phyloP scores from a whole-genome alignment of 805 yeast species.

The Barnettozyma salicaria region DNA sequence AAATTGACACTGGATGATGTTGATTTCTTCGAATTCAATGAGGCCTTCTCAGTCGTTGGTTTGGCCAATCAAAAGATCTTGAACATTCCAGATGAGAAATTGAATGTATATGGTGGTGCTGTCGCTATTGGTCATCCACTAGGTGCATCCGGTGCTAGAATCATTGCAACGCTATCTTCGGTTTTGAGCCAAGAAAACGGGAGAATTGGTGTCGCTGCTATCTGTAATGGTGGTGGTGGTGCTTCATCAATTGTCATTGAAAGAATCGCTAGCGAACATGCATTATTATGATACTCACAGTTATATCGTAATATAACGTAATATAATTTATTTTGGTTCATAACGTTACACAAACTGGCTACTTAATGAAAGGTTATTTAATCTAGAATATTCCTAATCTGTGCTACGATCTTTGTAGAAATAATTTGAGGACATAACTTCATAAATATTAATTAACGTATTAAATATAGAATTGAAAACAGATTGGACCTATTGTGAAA shows the following conservation, averaged over 20 bases:
- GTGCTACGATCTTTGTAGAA: no score
- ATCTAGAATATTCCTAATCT: no score
- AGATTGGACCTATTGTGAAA: no score
- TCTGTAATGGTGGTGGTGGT: conserved; percentile 99
- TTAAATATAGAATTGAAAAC: no score
- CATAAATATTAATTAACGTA: no score
- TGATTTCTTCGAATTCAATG: conserved; percentile 93
- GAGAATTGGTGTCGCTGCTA: conserved; percentile 88
- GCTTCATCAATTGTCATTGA: conserved; percentile 91
- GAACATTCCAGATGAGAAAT: conserved; percentile 54
- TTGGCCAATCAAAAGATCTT: conserved; percentile 77
- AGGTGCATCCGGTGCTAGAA: conserved; percentile 95
- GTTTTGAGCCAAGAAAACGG: conserved; percentile 82
- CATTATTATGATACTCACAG: conserved; percentile 21
- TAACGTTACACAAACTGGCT: no score
- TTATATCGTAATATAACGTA: no score
- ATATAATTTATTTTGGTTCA: no score
- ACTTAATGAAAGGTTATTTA: no score
- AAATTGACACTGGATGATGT: conserved; percentile 56
- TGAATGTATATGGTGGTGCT: conserved; percentile 92
- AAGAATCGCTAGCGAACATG: conserved; percentile 36
- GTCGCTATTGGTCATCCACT: conserved; percentile 94
- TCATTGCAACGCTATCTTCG: conserved; percentile 77
- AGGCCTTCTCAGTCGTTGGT: conserved; percentile 97
- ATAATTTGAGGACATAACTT: no score